Conservation (phyloP, 768 basidiomycete species). For the Trametes gibbosa region DNA sequence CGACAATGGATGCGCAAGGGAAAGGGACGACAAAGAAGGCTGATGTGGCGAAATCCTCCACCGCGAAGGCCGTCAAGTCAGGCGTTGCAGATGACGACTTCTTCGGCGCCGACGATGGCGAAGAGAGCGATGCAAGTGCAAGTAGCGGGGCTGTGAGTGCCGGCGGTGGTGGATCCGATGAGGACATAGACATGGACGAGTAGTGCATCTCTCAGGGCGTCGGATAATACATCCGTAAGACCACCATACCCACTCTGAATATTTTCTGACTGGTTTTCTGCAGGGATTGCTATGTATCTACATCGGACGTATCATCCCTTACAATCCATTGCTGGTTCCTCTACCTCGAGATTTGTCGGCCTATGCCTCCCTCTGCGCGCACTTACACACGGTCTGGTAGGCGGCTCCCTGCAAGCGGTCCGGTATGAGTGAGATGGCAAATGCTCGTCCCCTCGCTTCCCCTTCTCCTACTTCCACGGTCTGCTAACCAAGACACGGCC, state of each 20-base stretch:
- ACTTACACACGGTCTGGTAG: too few species aligned
- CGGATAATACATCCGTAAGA: not conserved
- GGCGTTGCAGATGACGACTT: conserved; percentile 30
- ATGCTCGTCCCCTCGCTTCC: too few species aligned
- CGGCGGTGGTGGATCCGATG: not conserved
- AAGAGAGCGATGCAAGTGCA: not conserved
- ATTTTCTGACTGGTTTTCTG: not conserved
- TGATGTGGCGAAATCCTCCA: not conserved
- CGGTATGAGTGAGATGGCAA: too few species aligned
- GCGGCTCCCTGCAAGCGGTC: too few species aligned
- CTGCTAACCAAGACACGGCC: too few species aligned
- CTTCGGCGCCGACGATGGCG: conserved; percentile 28
- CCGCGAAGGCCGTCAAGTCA: not conserved
- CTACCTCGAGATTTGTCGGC: not conserved
- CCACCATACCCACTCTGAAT: not conserved
- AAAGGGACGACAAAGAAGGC: not conserved
- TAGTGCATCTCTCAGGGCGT: not conserved
- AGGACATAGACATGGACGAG: conserved; percentile 11
- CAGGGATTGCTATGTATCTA: not conserved
- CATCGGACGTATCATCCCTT: not conserved
- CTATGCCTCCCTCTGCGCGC: not conserved
- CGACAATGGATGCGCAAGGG: not conserved
- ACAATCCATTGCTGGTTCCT: not conserved
- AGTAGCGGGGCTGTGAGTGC: not conserved
- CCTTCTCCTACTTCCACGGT: too few species aligned